phyloP scores from a whole-genome alignment of 2,329 filamentous ascomycete genomes.

The Ceratocystis huliohia region DNA sequence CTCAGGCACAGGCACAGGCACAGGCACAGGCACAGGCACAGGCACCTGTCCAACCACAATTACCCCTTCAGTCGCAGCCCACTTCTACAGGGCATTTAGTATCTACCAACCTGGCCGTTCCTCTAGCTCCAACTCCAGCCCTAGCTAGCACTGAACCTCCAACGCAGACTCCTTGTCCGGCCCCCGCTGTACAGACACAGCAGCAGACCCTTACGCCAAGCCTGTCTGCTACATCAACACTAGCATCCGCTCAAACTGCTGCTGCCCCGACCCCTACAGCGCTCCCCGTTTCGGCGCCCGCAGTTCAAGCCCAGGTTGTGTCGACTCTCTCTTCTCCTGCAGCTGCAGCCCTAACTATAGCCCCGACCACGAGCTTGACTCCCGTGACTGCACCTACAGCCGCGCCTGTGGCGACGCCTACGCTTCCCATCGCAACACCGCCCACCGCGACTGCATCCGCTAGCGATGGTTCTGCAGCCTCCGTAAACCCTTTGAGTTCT shows the following conservation, averaged over 20 bases:
- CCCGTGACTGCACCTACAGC: background rate
- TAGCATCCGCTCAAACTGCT: background rate
- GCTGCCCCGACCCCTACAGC: background rate
- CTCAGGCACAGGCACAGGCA: background rate
- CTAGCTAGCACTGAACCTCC: background rate
- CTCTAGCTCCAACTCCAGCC: background rate
- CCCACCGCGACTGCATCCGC: too few relatives aligned
- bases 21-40: background rate
- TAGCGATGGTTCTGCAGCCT: too few relatives aligned
- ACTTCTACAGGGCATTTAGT: background rate
- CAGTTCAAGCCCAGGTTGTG: background rate
- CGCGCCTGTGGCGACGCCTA: background rate
- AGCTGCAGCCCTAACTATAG: background rate
- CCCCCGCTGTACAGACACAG: background rate
- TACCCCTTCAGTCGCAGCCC: background rate
- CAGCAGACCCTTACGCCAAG: background rate
- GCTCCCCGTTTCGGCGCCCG: background rate
- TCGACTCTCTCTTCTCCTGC: background rate
- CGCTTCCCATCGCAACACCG: too few relatives aligned
- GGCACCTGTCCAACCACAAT: background rate
- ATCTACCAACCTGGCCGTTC: background rate
- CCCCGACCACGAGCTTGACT: background rate
- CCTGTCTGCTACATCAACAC: background rate
- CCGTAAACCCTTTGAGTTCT: too few relatives aligned
- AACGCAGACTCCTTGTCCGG: background rate